Evolutionary conservation across 768 basidiomycete species (phyloP), one percentile per base, ranked within the genome.

Genomic region (Russula sp.): DNA sequence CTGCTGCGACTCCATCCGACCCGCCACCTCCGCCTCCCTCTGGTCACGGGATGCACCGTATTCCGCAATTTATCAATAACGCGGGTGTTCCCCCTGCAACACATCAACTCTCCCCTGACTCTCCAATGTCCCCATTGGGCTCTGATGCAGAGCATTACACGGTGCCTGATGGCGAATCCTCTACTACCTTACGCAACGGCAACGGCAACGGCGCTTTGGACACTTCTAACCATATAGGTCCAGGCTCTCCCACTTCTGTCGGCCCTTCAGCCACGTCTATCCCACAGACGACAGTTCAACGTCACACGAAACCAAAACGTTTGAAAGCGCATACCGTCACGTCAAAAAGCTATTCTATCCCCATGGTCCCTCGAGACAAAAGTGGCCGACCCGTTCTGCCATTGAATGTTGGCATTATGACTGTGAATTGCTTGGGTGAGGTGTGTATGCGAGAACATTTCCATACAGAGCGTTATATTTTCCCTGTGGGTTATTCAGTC

Each of bases 391-490:
- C 90, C 0, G 80, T 88, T 73, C 74, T 94, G 6, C 91, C 91
- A 0, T 75, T 93, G 37, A 88, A 85, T 68, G 89, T 92, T 18
- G 91, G 91, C 37, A 92, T 93, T 71, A 91, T 93, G 88, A 90
- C 88, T 1, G 85, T 94, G 31, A 78, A 86, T 61, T 83, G 70
- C 63, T 77, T 94, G 0, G 91, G 91, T 2, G 82, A 84, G 56
- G 84, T 92, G 7, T 90, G 88, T 70, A 84, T 86, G 84, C 79
- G 88, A 35, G 89, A 91, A 66, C 88, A 91, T 71, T 93, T 91
- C 70, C 88, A 91, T 71, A 91, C 91, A 0, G 90, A 93, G 71
- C 78, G 91, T 57, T 93, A 93, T 71, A 93, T 94, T 66, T 94
- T 91, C 69, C 91, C 91, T 10, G 87, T 92, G 45, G 89, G 89